A percentile compares a stretch with the other conserved stretches of the same genome.
Conservation (phyloP, 2,329 filamentous ascomycete genomes). For the Leptodontidium sp. region DNA sequence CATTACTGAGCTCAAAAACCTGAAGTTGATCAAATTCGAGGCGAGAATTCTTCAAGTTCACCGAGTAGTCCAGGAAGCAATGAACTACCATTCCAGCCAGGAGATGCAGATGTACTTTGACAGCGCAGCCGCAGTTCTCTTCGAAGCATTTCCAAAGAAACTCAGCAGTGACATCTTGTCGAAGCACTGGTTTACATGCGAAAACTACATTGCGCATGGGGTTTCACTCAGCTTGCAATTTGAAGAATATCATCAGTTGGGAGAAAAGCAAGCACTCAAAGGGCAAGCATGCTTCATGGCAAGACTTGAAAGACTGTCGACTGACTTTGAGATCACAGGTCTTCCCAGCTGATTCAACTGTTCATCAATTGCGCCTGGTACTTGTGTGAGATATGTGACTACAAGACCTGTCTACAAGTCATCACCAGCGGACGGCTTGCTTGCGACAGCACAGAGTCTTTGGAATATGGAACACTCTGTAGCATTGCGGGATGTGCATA, state of each 20-base stretch:
- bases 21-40: constrained; percentile 36
- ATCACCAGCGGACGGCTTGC: constrained; percentile 24
- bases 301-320: rapidly evolving
- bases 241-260: not conserved
- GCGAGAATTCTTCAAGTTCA: constrained; percentile 30
- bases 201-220: constrained; percentile 34
- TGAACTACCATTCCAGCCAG: constrained; percentile 33
- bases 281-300: not conserved
- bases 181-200: constrained; percentile 27
- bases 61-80: constrained; percentile 39
- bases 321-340: not conserved
- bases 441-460: constrained; percentile 26
- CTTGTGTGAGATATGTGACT: constrained; percentile 34
- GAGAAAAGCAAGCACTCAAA: not conserved
- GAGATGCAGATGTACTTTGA: constrained; percentile 35
- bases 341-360: constrained; percentile 25
- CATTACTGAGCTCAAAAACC: constrained; percentile 28
- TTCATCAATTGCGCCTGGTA: constrained; percentile 34
- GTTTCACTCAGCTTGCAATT: constrained; percentile 31
- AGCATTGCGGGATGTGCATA: constrained; percentile 20
- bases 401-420: constrained; percentile 23
- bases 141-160: constrained; percentile 36
- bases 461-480: constrained; percentile 29
- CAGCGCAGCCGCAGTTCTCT: constrained; percentile 28
- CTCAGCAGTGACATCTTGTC: constrained; percentile 16